Conservation (phyloP, 768 basidiomycete genomes). For the Tricholomella constricta region DNA sequence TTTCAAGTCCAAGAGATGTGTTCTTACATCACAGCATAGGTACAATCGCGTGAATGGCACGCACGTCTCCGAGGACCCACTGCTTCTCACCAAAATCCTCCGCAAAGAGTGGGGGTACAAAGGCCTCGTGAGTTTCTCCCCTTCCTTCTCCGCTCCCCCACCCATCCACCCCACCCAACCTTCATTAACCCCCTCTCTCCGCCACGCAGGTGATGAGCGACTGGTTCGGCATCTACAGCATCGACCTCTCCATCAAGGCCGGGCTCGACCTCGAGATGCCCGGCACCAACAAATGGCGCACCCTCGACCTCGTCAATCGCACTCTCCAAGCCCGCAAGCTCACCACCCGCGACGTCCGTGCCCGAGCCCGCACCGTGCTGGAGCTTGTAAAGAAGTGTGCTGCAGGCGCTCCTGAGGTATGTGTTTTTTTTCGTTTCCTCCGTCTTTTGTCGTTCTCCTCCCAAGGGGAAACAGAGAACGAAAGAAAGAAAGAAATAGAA, state of each 20-base stretch:
- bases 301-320: slow-evolving; percentile 65
- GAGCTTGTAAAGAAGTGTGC: slow-evolving; percentile 73
- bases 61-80: slow-evolving; percentile 66
- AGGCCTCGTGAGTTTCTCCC: slow-evolving; percentile 44
- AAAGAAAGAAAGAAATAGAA: too few species aligned
- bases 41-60: slow-evolving; percentile 79
- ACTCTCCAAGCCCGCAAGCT: slow-evolving; percentile 64
- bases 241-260: slow-evolving; percentile 68
- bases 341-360: slow-evolving; percentile 62
- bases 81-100: slow-evolving; percentile 58
- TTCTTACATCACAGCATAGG: slow-evolving; percentile 32
- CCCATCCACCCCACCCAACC: neutral
- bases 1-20: too few species aligned
- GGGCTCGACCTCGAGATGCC: slow-evolving; percentile 84
- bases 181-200: neutral
- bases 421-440: neutral
- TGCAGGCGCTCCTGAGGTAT: slow-evolving; percentile 62
- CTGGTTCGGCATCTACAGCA: slow-evolving; percentile 78
- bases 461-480: too few species aligned
- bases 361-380: slow-evolving; percentile 65
- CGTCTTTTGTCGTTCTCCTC: slow-evolving; percentile 1
- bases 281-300: slow-evolving; percentile 74
- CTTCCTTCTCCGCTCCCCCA: neutral
- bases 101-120: slow-evolving; percentile 75
- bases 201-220: slow-evolving; percentile 70